Evolutionary conservation across 768 basidiomycete species (phyloP).

Genomic region (Suillus placidus): DNA sequence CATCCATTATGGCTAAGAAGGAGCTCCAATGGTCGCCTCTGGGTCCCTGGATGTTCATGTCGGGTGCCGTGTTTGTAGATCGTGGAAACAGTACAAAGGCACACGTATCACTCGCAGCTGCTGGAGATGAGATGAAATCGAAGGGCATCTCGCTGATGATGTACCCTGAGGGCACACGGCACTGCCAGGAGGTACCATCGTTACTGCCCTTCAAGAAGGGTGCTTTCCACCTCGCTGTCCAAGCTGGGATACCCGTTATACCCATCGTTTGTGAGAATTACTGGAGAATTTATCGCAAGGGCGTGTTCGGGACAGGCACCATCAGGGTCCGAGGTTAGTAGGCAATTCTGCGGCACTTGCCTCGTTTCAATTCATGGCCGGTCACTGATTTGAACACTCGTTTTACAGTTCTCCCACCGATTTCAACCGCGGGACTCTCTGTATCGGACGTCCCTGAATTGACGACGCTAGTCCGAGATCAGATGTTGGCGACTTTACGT

Average conservation of each 20-base stretch:
- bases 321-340: constrained; percentile 75
- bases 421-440: constrained; percentile 73
- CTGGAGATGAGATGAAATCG: constrained; percentile 77
- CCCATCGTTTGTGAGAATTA: constrained; percentile 96
- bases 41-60: constrained; percentile 88
- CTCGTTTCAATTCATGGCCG: constrained; percentile 2
- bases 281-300: constrained; percentile 79
- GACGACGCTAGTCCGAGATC: constrained; percentile 63
- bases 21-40: constrained; percentile 85
- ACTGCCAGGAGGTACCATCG: constrained; percentile 61
- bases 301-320: constrained; percentile 72
- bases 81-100: constrained; percentile 79
- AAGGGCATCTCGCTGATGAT: constrained; percentile 82
- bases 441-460: constrained; percentile 71
- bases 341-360: background rate
- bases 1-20: constrained; percentile 92
- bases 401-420: constrained; percentile 82
- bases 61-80: constrained; percentile 91
- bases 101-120: constrained; percentile 71
- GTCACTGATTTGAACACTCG: constrained; percentile 13
- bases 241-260: constrained; percentile 86
- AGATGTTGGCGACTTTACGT: constrained; percentile 78
- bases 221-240: constrained; percentile 93
- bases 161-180: constrained; percentile 95
- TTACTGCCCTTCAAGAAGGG: constrained; percentile 96